Evolutionary conservation across 768 basidiomycete species (phyloP).

Genomic region (Filobasidium wieringae): DNA sequence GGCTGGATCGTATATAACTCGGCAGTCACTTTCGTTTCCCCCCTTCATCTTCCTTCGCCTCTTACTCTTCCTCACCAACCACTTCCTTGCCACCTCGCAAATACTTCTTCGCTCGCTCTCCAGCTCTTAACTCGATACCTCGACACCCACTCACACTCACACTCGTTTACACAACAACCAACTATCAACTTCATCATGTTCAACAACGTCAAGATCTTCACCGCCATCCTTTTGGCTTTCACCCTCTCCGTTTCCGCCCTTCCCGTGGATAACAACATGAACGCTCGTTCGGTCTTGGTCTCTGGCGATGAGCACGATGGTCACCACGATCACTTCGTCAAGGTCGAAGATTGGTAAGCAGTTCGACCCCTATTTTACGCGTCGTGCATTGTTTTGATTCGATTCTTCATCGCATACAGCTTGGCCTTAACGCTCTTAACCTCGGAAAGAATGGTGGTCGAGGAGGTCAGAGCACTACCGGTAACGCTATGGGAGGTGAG

Average conservation of each 20-base stretch:
- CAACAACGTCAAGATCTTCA: neutral
- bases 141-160: neutral
- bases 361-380: neutral
- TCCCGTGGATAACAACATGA: neutral
- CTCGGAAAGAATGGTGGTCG: neutral
- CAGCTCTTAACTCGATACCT: neutral
- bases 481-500: neutral
- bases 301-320: neutral
- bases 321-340: neutral
- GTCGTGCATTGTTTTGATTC: neutral
- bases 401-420: neutral
- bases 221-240: neutral
- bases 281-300: neutral
- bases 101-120: neutral
- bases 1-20: neutral
- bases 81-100: neutral
- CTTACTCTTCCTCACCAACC: neutral
- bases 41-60: neutral
- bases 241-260: neutral
- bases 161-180: neutral
- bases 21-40: neutral
- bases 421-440: neutral
- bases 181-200: neutral
- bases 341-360: neutral
- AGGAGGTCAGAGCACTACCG: neutral